These are phyloP conservation scores for Chaetomium fimeti DNA, from an alignment of 495 filamentous ascomycete species.

Conservation along the genomic window DNA sequence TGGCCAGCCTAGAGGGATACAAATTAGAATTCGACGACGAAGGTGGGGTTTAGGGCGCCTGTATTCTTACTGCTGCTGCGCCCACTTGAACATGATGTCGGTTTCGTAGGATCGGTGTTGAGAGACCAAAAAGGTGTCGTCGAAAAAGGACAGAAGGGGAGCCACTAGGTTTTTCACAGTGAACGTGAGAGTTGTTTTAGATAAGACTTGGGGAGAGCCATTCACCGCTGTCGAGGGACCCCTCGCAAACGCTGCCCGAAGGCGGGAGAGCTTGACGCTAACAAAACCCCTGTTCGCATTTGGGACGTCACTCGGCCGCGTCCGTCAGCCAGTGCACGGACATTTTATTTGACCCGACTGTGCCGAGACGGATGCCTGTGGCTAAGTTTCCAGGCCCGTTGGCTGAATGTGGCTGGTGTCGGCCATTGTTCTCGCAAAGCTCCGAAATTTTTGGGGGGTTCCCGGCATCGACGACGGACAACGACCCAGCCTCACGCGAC, in stretches of 20 bases:
- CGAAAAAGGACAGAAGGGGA: slow-evolving; percentile 13
- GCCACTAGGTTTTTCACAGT: slow-evolving; percentile 7
- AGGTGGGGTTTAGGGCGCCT: slow-evolving; percentile 20
- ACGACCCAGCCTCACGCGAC: not conserved
- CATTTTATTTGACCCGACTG: not conserved
- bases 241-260: slow-evolving; percentile 21
- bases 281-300: slow-evolving; percentile 8
- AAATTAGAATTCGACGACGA: slow-evolving; percentile 17
- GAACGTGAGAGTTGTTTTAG: slow-evolving; percentile 15
- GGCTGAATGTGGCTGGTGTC: slow-evolving; percentile 20
- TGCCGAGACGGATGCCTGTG: not conserved
- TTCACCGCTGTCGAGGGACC: slow-evolving; percentile 34
- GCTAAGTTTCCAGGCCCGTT: not conserved
- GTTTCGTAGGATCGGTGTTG: slow-evolving; percentile 17
- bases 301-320: slow-evolving; percentile 21
- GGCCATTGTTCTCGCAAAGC: not conserved
- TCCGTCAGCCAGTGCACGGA: slow-evolving; percentile 1
- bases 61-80: slow-evolving; percentile 46
- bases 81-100: slow-evolving; percentile 52
- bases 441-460: slow-evolving; percentile 23
- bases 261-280: slow-evolving; percentile 17
- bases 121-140: slow-evolving; percentile 15
- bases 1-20: slow-evolving; percentile 63
- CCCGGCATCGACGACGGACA: not conserved
- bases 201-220: slow-evolving; percentile 1